A percentile compares a stretch with the other conserved stretches of the same genome.
Evolutionary conservation across 1,284 basidiomycete genomes (phyloP).

Genomic region (Irpex rosettiformis): DNA sequence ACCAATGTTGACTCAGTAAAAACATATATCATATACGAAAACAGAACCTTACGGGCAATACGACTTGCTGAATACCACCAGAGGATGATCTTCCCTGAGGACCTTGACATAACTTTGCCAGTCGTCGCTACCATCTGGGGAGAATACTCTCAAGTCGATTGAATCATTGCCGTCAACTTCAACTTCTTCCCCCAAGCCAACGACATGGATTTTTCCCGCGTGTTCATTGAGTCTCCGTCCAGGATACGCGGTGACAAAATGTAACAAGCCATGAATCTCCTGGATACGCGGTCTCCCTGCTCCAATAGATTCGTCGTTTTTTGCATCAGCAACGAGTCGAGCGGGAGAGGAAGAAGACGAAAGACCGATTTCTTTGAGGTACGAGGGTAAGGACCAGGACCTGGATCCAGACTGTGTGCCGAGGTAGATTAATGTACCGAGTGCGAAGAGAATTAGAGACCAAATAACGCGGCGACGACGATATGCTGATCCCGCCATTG

Average conservation of each 20-base stretch:
- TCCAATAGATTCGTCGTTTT: constrained; percentile 11
- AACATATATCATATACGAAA: background rate
- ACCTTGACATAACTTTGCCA: constrained; percentile 46
- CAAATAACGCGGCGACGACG: constrained; percentile 44
- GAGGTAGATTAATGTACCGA: constrained; percentile 30
- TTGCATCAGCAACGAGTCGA: constrained; percentile 26
- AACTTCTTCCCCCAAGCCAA: constrained; percentile 23
- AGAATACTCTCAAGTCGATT: constrained; percentile 51
- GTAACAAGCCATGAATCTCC: constrained; percentile 66
- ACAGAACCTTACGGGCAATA: constrained; percentile 61
- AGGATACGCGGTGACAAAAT: constrained; percentile 52
- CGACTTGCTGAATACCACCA: constrained; percentile 82
- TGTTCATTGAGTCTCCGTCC: constrained; percentile 39
- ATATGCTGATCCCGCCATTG: constrained; percentile 23
- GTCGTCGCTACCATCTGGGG: constrained; percentile 35
- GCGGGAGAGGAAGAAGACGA: constrained; percentile 23
- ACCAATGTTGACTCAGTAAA: background rate
- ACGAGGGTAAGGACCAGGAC: constrained; percentile 33
- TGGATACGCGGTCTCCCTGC: constrained; percentile 20
- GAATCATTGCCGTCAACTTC: constrained; percentile 38
- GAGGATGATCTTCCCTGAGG: constrained; percentile 52
- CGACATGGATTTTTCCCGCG: constrained; percentile 30
- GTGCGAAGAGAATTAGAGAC: constrained; percentile 25
- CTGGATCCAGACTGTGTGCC: constrained; percentile 19
- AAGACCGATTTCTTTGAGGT: constrained; percentile 27